Evolutionary conservation across 2,329 filamentous ascomycete species (phyloP), one percentile per base, ranked within the genome.

Genomic region (Tolypocladium album): DNA sequence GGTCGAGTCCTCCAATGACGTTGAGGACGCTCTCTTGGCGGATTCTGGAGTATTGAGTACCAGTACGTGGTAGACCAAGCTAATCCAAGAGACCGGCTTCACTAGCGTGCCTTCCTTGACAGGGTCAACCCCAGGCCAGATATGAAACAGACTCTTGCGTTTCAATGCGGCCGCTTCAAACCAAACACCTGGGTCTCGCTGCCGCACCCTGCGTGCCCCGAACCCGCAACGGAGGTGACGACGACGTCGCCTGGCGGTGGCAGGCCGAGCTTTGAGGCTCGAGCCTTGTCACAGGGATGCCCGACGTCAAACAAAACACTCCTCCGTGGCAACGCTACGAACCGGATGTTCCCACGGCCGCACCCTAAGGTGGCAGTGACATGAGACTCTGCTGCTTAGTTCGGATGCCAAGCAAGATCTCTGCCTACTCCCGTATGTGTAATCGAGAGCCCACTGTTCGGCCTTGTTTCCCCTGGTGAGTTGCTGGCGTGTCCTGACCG

Each of bases 151-250:
- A n/a, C 50, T 61, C 60, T 58, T 8, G 53, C 61, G 68, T 71
- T 71, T 71, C 66, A 65, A 70, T 63, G 62, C 64, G 66, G 63
- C 63, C 62, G 65, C 62, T 66, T 67, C 67, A 69, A 71, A 71
- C 66, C 61, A 71, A 72, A 70, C 64, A 64, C 62, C 60, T 64
- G 63, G 64, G 59, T 59, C 61, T 64, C 58, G 59, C 58, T 42
- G 60, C 59, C 31, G 58, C 55, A 57, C 56, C 57, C 57, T 58
- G 39, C 55, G 59, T 56, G 52, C 45, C 59, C 57, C n/a, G 42
- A 52, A 42, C 22, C 56, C 56, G 36, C 56, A 22, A 12, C 47
- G 13, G 20, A 31, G 45, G 24, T 6, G 38, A 57, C 42, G 31
- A 4, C 40, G 50, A 36, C 12, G 36, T 53, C 24, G 38, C 43